Percentiles rank a stretch among this genome's conserved stretches.
Conservation (phyloP, 202 grass and related monocot species). For the Carex arenaria region DNA sequence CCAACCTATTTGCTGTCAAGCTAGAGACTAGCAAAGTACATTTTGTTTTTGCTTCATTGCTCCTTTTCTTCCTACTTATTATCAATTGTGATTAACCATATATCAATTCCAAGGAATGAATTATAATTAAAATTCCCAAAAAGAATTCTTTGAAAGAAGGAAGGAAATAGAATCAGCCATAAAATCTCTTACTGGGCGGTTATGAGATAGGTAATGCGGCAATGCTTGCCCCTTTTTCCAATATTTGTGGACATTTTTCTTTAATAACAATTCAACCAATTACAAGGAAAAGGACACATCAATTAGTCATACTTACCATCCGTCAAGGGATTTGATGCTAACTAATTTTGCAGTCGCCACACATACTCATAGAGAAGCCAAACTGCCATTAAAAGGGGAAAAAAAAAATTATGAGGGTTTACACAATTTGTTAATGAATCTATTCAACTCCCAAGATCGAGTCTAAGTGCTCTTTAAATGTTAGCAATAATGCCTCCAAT, state of each 20-base stretch:
- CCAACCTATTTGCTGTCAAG: slow-evolving; percentile 64
- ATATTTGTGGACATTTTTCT: neutral
- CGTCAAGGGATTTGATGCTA: neutral
- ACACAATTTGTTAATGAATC: neutral
- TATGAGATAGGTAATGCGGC: neutral
- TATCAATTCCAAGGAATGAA: neutral
- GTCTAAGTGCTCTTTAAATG: neutral
- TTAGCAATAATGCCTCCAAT: neutral
- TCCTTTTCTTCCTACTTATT: neutral
- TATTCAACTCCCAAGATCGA: neutral
- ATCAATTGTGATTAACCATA: neutral
- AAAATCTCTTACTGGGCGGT: neutral
- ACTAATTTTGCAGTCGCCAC: neutral
- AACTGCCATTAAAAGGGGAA: neutral
- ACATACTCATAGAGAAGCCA: too few species aligned
- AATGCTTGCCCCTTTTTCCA: neutral
- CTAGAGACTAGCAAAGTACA: slow-evolving; percentile 84
- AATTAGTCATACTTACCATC: neutral
- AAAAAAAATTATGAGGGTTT: neutral
- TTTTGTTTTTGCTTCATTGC: slow-evolving; percentile 1
- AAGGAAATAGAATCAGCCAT: neutral
- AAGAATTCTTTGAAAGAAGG: neutral
- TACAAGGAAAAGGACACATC: neutral
- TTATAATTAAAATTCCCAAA: neutral
- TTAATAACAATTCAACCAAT: neutral